A percentile compares a stretch with the other conserved stretches of the same genome.
These are phyloP conservation scores for Gardenia jasminoides DNA, from an alignment of 257 asterid species.

Conservation along the genomic window DNA sequence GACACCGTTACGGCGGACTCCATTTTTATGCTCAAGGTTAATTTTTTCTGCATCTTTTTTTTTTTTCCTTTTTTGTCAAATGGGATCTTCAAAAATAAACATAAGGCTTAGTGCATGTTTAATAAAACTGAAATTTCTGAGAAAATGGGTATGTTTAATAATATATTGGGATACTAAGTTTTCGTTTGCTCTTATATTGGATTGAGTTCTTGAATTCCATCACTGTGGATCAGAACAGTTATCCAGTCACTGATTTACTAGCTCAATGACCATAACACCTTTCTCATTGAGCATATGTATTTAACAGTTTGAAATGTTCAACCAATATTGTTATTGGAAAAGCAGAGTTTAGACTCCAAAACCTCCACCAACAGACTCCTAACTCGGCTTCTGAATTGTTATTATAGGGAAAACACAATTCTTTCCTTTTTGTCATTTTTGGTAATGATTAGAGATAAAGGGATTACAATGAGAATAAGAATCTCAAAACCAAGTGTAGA, in stretches of 20 bases:
- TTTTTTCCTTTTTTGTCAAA: neutral
- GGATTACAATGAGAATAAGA: too few relatives aligned
- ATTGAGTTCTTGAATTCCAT: neutral
- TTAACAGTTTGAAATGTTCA: neutral
- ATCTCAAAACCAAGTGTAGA: too few relatives aligned
- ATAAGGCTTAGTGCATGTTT: neutral
- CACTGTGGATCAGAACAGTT: too few relatives aligned
- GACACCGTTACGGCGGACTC: neutral
- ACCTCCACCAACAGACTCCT: neutral
- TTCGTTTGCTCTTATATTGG: too few relatives aligned
- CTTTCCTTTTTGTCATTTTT: too few relatives aligned
- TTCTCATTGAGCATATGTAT: neutral
- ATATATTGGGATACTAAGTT: neutral
- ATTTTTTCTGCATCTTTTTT: neutral
- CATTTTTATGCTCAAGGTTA: neutral
- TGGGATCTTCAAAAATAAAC: neutral
- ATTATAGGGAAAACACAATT: neutral
- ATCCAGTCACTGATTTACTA: neutral
- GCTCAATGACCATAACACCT: neutral
- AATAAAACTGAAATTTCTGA: too few relatives aligned
- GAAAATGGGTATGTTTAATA: too few relatives aligned
- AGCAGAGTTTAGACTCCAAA: neutral
- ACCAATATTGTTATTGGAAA: neutral
- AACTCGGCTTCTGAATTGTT: neutral
- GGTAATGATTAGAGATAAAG: too few relatives aligned